A percentile compares a stretch with the other conserved stretches of the same genome.
Conservation (phyloP, 805 yeast genomes). For the Wickerhamiella hasegawae region DNA sequence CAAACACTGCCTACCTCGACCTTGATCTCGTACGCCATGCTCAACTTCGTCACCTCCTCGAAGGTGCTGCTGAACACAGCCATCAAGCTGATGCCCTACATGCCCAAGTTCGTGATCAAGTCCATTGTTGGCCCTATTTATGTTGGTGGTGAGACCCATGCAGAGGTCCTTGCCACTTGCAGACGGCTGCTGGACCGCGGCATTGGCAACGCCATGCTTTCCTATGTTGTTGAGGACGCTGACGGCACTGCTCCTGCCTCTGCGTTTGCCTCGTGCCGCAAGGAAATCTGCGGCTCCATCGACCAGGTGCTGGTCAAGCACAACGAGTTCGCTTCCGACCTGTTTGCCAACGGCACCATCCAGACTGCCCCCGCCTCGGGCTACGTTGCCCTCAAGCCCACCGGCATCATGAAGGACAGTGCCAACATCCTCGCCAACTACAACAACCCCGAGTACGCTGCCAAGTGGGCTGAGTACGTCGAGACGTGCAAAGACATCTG, state of each 20-base stretch:
- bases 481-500: conserved; percentile 51
- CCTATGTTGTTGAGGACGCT: conserved; percentile 84
- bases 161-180: conserved; percentile 60
- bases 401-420: conserved; percentile 71
- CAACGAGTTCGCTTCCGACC: conserved; percentile 25
- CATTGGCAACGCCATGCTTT: conserved; percentile 87
- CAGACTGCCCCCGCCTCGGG: conserved; percentile 73
- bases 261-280: conserved; percentile 27
- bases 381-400: conserved; percentile 84
- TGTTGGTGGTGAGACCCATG: conserved; percentile 75
- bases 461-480: conserved; percentile 41
- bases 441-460: conserved; percentile 33
- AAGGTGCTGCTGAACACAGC: conserved; percentile 19
- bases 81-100: conserved; percentile 21
- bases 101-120: conserved; percentile 55
- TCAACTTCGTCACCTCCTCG: conserved; percentile 21
- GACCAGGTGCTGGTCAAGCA: conserved; percentile 46
- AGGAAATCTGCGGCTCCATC: conserved; percentile 38
- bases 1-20: conserved; percentile 15
- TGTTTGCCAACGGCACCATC: conserved; percentile 19
- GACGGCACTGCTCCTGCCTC: conserved; percentile 37
- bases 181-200: conserved; percentile 51
- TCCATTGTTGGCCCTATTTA: conserved; percentile 64
- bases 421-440: conserved; percentile 53
- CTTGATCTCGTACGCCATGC: conserved; percentile 18